Conservation (phyloP, 106 monocot species). For the Dendrobium catenatum region DNA sequence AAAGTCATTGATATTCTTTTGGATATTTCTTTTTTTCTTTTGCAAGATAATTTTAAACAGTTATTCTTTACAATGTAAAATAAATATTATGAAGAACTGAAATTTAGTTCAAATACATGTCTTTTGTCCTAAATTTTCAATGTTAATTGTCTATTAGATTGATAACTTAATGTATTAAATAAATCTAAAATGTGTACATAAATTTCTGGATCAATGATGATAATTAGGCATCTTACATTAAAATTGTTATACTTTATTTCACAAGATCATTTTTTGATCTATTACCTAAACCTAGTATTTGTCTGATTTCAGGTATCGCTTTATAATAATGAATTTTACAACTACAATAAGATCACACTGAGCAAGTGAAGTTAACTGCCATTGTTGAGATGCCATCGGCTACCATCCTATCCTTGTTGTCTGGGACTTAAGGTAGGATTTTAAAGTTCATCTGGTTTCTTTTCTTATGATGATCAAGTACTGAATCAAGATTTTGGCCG, state of each 20-base stretch:
- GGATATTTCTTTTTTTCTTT: no score
- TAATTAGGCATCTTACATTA: neutral
- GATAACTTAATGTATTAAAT: no score
- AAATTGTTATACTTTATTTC: neutral
- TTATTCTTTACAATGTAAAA: no score
- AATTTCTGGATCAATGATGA: neutral
- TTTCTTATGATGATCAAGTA: neutral
- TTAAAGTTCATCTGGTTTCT: neutral
- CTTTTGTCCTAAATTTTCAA: no score
- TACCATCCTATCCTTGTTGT: neutral
- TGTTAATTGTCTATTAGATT: no score
- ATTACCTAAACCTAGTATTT: neutral
- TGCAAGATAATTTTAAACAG: no score
- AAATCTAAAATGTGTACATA: no score
- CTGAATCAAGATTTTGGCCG: neutral
- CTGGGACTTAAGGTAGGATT: neutral
- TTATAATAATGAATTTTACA: neutral
- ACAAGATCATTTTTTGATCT: neutral
- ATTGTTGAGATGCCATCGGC: neutral
- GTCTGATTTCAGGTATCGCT: neutral
- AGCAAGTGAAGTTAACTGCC: constrained; percentile 3
- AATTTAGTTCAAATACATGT: no score
- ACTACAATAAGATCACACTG: constrained; percentile 2
- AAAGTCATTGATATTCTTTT: no score
- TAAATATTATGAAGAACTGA: no score